These are phyloP conservation scores for Epichloe baconii DNA, from an alignment of 2,329 filamentous ascomycete species.

Conservation along the genomic window DNA sequence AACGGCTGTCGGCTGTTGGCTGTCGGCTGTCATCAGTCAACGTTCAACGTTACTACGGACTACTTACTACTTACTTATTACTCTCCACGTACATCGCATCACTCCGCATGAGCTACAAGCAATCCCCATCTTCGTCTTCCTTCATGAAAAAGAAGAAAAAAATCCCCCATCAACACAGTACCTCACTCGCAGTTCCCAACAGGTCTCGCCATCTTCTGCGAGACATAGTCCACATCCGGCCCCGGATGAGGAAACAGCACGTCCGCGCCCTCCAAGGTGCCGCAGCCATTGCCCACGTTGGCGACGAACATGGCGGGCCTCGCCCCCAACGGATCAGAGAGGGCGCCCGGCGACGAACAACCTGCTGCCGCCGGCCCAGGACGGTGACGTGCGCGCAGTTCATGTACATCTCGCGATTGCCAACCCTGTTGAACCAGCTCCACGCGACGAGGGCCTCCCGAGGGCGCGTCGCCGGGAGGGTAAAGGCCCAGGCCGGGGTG, in stretches of 20 bases:
- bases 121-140: too few relatives aligned
- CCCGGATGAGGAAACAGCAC: conserved; percentile 56
- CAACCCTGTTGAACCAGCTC: conserved; percentile 65
- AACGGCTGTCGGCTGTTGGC: too few relatives aligned
- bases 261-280: conserved; percentile 42
- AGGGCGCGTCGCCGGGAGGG: conserved; percentile 46
- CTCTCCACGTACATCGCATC: too few relatives aligned
- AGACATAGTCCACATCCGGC: conserved; percentile 30
- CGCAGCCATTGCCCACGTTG: conserved; percentile 50
- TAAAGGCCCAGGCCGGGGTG: conserved; percentile 47
- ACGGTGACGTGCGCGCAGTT: conserved; percentile 65
- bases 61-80: too few relatives aligned
- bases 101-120: too few relatives aligned
- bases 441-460: conserved; percentile 57
- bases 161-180: not conserved
- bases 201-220: conserved; percentile 23
- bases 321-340: conserved; percentile 28
- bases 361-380: conserved; percentile 17
- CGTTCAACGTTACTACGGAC: too few relatives aligned
- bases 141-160: not conserved
- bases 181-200: conserved; percentile 11
- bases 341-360: conserved; percentile 11
- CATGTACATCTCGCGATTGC: conserved; percentile 80
- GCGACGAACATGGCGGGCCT: conserved; percentile 60
- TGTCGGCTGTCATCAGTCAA: too few relatives aligned